Evolutionary conservation across 345 rosid genomes (phyloP).

Genomic region (Arabis hirsuta): DNA sequence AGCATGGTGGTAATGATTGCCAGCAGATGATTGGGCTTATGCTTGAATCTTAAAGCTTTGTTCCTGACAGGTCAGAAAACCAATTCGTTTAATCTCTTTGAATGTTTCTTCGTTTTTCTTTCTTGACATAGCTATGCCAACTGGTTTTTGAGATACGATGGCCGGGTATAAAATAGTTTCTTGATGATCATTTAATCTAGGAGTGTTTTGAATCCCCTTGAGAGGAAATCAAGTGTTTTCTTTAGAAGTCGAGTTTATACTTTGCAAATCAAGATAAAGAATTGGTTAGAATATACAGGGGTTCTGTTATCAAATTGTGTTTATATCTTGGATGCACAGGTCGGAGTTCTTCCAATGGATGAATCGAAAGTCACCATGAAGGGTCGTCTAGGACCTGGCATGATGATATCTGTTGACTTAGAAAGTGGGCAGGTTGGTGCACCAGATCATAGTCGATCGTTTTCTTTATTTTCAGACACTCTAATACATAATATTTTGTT

Average conservation of each 20-base stretch:
- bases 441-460: slow-evolving; percentile 22
- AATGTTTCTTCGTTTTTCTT: slow-evolving; percentile 19
- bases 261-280: slow-evolving; percentile 20
- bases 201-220: slow-evolving; percentile 4
- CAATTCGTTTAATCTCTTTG: slow-evolving; percentile 26
- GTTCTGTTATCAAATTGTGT: slow-evolving; percentile 1
- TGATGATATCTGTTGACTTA: slow-evolving; percentile 98
- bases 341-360: slow-evolving; percentile 96
- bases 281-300: background rate
- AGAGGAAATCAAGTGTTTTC: slow-evolving; percentile 7
- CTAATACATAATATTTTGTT: background rate
- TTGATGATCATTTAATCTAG: slow-evolving; percentile 20
- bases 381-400: slow-evolving; percentile 98
- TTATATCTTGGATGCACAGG: slow-evolving; percentile 51
- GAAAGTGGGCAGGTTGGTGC: slow-evolving; percentile 84
- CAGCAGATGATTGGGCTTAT: slow-evolving; percentile 37
- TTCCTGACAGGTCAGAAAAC: slow-evolving; percentile 40
- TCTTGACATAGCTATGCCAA: slow-evolving; percentile 17
- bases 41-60: slow-evolving; percentile 38
- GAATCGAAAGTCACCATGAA: slow-evolving; percentile 92
- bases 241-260: slow-evolving; percentile 14
- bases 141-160: slow-evolving; percentile 15
- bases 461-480: slow-evolving; percentile 11
- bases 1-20: slow-evolving; percentile 34
- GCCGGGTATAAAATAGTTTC: slow-evolving; percentile 11